Evolutionary conservation across 2,329 filamentous ascomycete species (phyloP), one percentile per base, ranked within the genome.

Genomic region (Cordyceps sp.): DNA sequence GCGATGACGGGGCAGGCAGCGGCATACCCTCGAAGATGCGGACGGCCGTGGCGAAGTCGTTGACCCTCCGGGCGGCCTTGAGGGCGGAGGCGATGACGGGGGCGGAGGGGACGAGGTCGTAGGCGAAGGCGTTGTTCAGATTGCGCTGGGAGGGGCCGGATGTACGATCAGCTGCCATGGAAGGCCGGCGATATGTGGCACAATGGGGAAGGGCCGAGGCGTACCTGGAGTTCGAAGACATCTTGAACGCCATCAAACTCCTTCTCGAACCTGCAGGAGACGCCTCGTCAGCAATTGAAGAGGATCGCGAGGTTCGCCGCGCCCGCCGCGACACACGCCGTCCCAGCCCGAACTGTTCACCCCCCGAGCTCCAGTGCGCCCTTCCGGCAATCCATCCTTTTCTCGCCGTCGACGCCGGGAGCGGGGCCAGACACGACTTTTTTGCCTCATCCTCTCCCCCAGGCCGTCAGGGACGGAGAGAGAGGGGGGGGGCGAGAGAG

Each of bases 41-140:
- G 54, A 98, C 90, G 48, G 90, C 90, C 44, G 90, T 98, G 45
- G 90, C 90, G 68, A 78, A 96, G 69, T 98, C 90, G 62, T 98
- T 94, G 56, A 98, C 90, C 59, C 90, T 74, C 59, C 90, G 73
- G 46, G 90, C 90, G 48, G 90, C 90, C 63, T 79, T 85, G 50
- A 98, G 74, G 42, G 90, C 90, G 49, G 90, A 86, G 49, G 73
- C 74, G 59, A 94, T 73, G 55, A 98, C 90, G 46, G 82, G 75
- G 42, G 88, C 77, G 28, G 88, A 90, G 53, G 92, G 90, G 45
- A 98, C 90, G 52, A 98, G 79, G 77, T 98, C 90, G 78, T 98
- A 98, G 55, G 90, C 90, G 65, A 98, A 98, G 57, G 85, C 88
- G 68, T 98, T 98, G 78, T 98, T 98, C 54, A 93, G 71, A 69